These are phyloP conservation scores for Penicillium sp. DNA, from an alignment of 2,329 filamentous ascomycete genomes.

Conservation along the genomic window DNA sequence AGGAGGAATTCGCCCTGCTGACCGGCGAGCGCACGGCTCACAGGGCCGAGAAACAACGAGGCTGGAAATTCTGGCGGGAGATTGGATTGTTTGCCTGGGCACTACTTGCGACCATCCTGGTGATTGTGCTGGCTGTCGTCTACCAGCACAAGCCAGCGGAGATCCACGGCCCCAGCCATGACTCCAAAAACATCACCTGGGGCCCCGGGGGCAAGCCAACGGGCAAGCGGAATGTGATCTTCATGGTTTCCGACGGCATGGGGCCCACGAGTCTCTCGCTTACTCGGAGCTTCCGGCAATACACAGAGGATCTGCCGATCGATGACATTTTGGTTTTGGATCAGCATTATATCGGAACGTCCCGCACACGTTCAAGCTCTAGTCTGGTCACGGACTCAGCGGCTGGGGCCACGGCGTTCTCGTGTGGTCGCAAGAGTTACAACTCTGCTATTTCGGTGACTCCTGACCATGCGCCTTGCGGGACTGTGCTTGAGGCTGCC, in stretches of 20 bases:
- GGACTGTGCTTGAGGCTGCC: conserved; percentile 89
- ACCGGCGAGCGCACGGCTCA: conserved; percentile 52
- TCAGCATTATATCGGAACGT: conserved; percentile 85
- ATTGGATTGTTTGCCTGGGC: conserved; percentile 80
- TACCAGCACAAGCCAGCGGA: conserved; percentile 67
- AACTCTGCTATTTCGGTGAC: conserved; percentile 93
- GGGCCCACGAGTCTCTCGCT: conserved; percentile 86
- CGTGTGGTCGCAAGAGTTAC: conserved; percentile 90
- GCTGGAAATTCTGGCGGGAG: conserved; percentile 68
- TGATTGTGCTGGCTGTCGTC: conserved; percentile 78
- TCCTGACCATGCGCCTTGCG: conserved; percentile 82
- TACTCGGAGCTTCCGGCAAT: conserved; percentile 83
- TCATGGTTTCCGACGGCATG: conserved; percentile 99
- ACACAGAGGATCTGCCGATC: conserved; percentile 69
- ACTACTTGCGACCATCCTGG: conserved; percentile 72
- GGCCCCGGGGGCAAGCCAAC: conserved; percentile 45
- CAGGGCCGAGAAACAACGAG: conserved; percentile 35
- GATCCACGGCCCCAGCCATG: conserved; percentile 23
- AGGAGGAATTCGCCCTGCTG: conserved; percentile 64
- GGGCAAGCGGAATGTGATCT: conserved; percentile 89
- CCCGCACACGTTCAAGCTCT: conserved; percentile 78
- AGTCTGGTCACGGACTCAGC: conserved; percentile 93
- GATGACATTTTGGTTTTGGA: conserved; percentile 79
- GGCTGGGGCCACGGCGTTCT: conserved; percentile 95
- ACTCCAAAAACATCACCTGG: conserved; percentile 32